Evolutionary conservation across 495 filamentous ascomycete species (phyloP), one percentile per base, ranked within the genome.

Genomic region (Xylaria venustula): DNA sequence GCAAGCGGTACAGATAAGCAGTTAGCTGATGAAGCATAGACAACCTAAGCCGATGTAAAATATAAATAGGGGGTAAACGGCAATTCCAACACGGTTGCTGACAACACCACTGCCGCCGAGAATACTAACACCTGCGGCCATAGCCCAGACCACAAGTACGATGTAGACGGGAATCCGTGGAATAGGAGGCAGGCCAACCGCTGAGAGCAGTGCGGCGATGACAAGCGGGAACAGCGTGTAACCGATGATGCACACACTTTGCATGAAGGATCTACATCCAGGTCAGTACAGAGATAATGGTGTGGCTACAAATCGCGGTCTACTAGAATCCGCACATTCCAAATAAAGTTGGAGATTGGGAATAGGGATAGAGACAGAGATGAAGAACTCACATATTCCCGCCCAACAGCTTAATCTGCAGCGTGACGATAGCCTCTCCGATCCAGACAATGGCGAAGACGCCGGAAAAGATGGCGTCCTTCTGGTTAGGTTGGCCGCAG

Each of bases 161-260:
- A 93, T 75, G 73, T 98, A 97, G 34, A 98, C 87, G 11, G 94
- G 94, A 70, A 97, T 89, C 62, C 94, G 81, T 1, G 86, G 83
- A 64, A 97, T 87, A 32, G 83, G 87, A 28, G 85, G 87, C 6
- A 97, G 80, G 49, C 83, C 79, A 8, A 98, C 61, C 0, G 92
- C 93, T 56, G 92, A 96, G 59, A 98, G 84, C 40, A 98, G 74
- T 12, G 94, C 85, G 7, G 95, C 95, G 67, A 98, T 89, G 67
- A 97, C 95, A 37, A 98, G 83, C n/a, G 94, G 94, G 79, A 98
- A 98, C 54, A 98, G 87, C 2, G 94, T 98, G 75, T 98, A 98
- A 36, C 94, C 94, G 72, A 98, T 98, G 67, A 98, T 96, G 73
- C 91, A 96, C 63, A 98, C 84, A 47, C 90, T 93, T 75, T 98